phyloP scores from a whole-genome alignment of 225 moss, liverwort and hornwort species.

The Ulota crispa region DNA sequence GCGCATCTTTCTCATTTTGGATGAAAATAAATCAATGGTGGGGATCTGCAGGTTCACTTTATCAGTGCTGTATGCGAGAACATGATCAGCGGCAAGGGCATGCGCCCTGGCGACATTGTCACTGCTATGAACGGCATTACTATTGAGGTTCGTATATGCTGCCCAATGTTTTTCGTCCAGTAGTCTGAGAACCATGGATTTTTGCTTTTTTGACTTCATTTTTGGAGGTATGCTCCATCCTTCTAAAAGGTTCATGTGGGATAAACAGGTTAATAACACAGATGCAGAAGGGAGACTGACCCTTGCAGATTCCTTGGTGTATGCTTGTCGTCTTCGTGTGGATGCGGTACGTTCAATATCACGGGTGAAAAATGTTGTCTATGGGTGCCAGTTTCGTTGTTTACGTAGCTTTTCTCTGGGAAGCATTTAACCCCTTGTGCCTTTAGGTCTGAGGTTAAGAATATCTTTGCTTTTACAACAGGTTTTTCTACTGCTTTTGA shows the following conservation, averaged over 20 bases:
- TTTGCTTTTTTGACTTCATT: background rate
- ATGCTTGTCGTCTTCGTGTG: conserved; percentile 65
- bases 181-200: background rate
- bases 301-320: conserved; percentile 63
- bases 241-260: conserved; percentile 4
- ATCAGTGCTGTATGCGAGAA: conserved; percentile 66
- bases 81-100: conserved; percentile 68
- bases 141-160: conserved; percentile 40
- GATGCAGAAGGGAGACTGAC: conserved; percentile 68
- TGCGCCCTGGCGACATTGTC: conserved; percentile 68
- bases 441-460: background rate
- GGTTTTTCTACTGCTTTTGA: background rate
- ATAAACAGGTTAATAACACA: conserved; percentile 49
- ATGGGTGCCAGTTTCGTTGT: background rate
- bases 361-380: background rate
- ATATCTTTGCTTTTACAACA: background rate
- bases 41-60: conserved; percentile 55
- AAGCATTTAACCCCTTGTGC: background rate
- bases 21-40: background rate
- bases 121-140: conserved; percentile 65
- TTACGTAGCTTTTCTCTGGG: background rate
- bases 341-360: conserved; percentile 45
- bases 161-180: background rate
- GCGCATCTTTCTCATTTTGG: background rate
- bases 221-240: background rate